Conservation (phyloP, 306 rosid species). For the Vachellia collinsii region DNA sequence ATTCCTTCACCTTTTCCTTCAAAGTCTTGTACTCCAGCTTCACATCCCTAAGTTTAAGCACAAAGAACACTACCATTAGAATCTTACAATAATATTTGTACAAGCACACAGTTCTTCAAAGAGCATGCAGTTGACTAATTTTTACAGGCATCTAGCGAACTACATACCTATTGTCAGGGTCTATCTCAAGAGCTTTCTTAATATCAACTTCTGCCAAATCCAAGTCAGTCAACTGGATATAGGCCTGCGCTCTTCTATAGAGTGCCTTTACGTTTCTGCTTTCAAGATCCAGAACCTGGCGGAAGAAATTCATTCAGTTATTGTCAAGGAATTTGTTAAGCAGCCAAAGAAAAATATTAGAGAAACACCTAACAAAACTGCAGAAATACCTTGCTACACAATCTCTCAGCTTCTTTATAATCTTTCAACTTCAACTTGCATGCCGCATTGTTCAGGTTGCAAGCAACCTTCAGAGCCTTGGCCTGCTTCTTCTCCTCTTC, state of each 20-base stretch:
- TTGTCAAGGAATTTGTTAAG: background rate
- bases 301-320: background rate
- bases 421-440: slow-evolving; percentile 85
- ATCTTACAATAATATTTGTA: background rate
- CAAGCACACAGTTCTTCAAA: background rate
- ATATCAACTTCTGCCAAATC: slow-evolving; percentile 90
- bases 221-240: slow-evolving; percentile 65
- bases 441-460: slow-evolving; percentile 88
- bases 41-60: slow-evolving; percentile 63
- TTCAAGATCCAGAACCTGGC: slow-evolving; percentile 78
- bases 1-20: slow-evolving; percentile 82
- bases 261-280: slow-evolving; percentile 88
- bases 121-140: background rate
- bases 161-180: slow-evolving; percentile 76
- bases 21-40: slow-evolving; percentile 78
- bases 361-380: background rate
- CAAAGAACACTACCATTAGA: background rate
- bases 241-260: slow-evolving; percentile 92
- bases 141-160: background rate
- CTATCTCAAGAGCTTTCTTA: slow-evolving; percentile 90
- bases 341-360: background rate
- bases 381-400: slow-evolving; percentile 72
- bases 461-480: slow-evolving; percentile 74
- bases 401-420: slow-evolving; percentile 70
- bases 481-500: slow-evolving; percentile 84